A percentile compares a stretch with the other conserved stretches of the same genome.
phyloP scores from a whole-genome alignment of 305 asterid genomes.

The Fraxinus albicans region DNA sequence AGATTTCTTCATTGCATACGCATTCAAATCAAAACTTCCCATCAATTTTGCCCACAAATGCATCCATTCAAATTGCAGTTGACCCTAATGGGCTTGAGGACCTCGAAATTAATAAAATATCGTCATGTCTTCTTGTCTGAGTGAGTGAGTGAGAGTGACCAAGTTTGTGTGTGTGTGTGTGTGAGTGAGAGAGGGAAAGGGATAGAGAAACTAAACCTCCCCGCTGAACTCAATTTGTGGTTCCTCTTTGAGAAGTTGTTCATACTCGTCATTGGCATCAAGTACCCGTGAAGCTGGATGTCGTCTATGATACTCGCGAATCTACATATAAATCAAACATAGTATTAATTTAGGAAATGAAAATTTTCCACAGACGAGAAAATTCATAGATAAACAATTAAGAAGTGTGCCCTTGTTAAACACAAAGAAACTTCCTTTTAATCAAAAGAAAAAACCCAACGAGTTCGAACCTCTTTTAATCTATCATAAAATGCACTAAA shows the following conservation, averaged over 20 bases:
- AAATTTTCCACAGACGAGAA: not conserved
- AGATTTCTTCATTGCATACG: not conserved
- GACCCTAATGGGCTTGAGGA: not conserved
- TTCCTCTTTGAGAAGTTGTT: slow-evolving; percentile 82
- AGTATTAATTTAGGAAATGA: not conserved
- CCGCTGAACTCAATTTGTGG: slow-evolving; percentile 86
- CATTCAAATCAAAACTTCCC: not conserved
- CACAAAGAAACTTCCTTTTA: not conserved
- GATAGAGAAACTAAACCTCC: slow-evolving; percentile 52
- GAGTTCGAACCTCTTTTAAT: slow-evolving; percentile 66
- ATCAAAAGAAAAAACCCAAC: not conserved
- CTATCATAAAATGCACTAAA: slow-evolving; percentile 96
- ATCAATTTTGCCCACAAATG: not conserved
- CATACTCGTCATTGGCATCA: slow-evolving; percentile 79
- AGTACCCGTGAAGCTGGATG: slow-evolving; percentile 87
- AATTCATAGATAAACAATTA: not conserved
- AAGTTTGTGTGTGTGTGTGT: not conserved
- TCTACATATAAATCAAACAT: slow-evolving; percentile 40
- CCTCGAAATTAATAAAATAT: not conserved
- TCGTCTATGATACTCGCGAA: slow-evolving; percentile 88
- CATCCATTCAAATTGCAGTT: not conserved
- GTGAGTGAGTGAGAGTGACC: not conserved
- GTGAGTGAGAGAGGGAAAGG: not conserved
- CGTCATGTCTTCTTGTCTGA: not conserved
- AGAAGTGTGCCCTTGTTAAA: not conserved